Percentiles rank a stretch among this genome's conserved stretches.
phyloP scores from a whole-genome alignment of 768 basidiomycete species.

The Hortiboletus flavorubellus region DNA sequence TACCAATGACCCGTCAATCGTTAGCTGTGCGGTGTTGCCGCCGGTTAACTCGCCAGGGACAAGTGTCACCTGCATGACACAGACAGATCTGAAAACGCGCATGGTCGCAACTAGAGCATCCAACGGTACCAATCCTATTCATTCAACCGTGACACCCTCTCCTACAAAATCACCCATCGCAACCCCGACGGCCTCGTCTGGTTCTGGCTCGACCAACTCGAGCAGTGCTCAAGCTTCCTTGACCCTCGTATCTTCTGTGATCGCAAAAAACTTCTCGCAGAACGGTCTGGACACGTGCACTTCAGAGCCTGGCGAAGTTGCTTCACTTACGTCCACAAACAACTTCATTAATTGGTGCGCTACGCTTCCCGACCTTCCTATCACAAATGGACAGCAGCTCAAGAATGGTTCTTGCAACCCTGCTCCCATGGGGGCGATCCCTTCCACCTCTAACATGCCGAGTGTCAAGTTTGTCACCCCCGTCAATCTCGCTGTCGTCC shows the following conservation, averaged over 20 bases:
- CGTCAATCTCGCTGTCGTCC: slow-evolving; percentile 39
- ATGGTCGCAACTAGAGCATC: slow-evolving; percentile 38
- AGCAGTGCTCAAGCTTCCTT: slow-evolving; percentile 24
- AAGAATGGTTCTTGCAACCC: slow-evolving; percentile 56
- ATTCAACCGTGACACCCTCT: slow-evolving; percentile 15
- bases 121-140: slow-evolving; percentile 21
- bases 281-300: slow-evolving; percentile 40
- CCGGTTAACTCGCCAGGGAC: slow-evolving; percentile 49
- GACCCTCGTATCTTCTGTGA: slow-evolving; percentile 45
- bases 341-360: slow-evolving; percentile 74
- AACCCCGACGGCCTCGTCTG: slow-evolving; percentile 2
- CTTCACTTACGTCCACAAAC: slow-evolving; percentile 61
- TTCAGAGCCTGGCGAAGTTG: slow-evolving; percentile 43
- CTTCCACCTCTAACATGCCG: slow-evolving; percentile 48
- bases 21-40: slow-evolving; percentile 42
- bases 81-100: slow-evolving; percentile 44
- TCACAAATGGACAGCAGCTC: slow-evolving; percentile 61
- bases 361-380: slow-evolving; percentile 43
- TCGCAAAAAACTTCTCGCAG: slow-evolving; percentile 53
- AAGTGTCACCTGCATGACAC: slow-evolving; percentile 48
- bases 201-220: slow-evolving; percentile 17
- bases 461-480: slow-evolving; percentile 51
- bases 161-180: slow-evolving; percentile 1
- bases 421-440: slow-evolving; percentile 58
- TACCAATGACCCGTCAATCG: background rate